These are phyloP conservation scores for Lepidium campestre DNA, from an alignment of 441 rosid genomes.

Conservation along the genomic window DNA sequence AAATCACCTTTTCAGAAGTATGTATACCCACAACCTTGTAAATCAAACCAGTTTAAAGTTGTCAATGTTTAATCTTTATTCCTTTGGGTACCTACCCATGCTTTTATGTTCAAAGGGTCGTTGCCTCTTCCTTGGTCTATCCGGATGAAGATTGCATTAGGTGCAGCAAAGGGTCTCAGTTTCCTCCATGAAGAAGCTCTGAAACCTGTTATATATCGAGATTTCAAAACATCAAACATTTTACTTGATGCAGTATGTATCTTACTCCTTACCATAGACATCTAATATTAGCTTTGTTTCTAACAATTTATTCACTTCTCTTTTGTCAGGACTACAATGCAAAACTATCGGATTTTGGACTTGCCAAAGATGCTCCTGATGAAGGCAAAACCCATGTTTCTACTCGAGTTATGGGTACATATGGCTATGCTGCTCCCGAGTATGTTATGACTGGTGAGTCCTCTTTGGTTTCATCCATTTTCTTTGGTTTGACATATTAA, in stretches of 20 bases:
- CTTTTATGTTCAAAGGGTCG: constrained; percentile 45
- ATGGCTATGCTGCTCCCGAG: constrained; percentile 74
- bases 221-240: constrained; percentile 65
- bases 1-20: constrained; percentile 94
- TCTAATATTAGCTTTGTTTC: not conserved
- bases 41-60: not conserved
- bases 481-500: not conserved
- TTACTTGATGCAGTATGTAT: constrained; percentile 54
- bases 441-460: constrained; percentile 69
- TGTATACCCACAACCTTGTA: constrained; percentile 1
- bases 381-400: constrained; percentile 70
- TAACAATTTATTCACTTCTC: not conserved
- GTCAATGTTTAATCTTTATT: not conserved
- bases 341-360: constrained; percentile 67
- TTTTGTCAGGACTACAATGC: constrained; percentile 58
- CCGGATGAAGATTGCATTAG: constrained; percentile 60
- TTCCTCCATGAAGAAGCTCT: constrained; percentile 72
- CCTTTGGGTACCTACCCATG: not conserved
- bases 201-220: constrained; percentile 59
- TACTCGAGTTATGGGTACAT: constrained; percentile 71
- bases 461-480: not conserved
- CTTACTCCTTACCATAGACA: not conserved
- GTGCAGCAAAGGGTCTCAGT: constrained; percentile 66
- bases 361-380: constrained; percentile 72
- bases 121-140: constrained; percentile 71